Conservation (phyloP, 805 yeast species). For the Blastobotrys attinorum region DNA sequence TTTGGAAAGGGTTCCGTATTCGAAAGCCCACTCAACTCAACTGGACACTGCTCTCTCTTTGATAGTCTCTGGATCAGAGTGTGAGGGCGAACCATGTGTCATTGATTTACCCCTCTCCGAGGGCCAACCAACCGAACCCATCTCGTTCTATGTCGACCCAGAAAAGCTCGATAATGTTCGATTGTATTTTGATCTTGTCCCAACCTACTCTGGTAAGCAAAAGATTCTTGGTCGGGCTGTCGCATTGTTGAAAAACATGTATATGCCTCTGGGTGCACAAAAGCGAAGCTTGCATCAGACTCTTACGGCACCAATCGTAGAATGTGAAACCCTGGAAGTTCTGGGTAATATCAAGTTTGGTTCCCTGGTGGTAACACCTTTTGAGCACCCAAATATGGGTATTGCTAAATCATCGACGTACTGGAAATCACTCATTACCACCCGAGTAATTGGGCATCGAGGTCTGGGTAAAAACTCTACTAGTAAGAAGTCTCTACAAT, state of each 20-base stretch:
- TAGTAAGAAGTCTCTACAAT: conserved; percentile 67
- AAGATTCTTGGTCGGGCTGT: conserved; percentile 77
- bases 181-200: conserved; percentile 78
- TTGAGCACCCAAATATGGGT: conserved; percentile 59
- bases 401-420: conserved; percentile 65
- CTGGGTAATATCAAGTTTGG: conserved; percentile 76
- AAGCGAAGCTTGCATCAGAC: conserved; percentile 59
- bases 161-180: conserved; percentile 35
- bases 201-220: conserved; percentile 54
- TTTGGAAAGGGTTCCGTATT: conserved; percentile 64
- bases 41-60: conserved; percentile 82
- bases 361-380: conserved; percentile 61
- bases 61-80: conserved; percentile 42
- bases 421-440: conserved; percentile 84
- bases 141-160: conserved; percentile 58
- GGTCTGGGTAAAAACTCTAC: conserved; percentile 85
- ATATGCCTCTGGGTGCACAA: conserved; percentile 60
- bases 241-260: conserved; percentile 54
- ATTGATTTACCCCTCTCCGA: conserved; percentile 82
- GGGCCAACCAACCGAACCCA: conserved; percentile 52
- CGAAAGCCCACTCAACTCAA: conserved; percentile 72
- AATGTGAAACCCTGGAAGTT: conserved; percentile 59
- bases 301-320: conserved; percentile 69
- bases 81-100: conserved; percentile 46
- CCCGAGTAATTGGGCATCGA: conserved; percentile 92